Evolutionary conservation across 1,284 basidiomycete genomes (phyloP).

Genomic region (Caloboletus firmus): DNA sequence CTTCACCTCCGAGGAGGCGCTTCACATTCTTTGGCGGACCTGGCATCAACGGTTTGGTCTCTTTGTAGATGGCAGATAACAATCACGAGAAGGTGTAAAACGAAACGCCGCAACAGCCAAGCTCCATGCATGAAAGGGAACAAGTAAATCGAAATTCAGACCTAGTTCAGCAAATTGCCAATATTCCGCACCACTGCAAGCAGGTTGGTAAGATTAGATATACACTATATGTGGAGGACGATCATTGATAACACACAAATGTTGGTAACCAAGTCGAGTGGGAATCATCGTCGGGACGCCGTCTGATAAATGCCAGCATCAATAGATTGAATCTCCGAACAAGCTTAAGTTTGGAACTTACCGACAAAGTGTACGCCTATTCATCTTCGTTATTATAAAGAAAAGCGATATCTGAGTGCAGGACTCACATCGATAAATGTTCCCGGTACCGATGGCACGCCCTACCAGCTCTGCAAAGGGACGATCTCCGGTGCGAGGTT

Average conservation of each 20-base stretch:
- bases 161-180: slow-evolving; percentile 45
- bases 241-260: slow-evolving; percentile 38
- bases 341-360: slow-evolving; percentile 13
- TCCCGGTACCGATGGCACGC: slow-evolving; percentile 34
- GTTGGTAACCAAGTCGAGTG: slow-evolving; percentile 41
- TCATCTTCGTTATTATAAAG: slow-evolving; percentile 1
- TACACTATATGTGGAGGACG: background rate
- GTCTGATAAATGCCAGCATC: slow-evolving; percentile 29
- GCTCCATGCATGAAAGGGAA: background rate
- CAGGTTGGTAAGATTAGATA: background rate
- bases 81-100: background rate
- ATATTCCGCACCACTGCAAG: slow-evolving; percentile 42
- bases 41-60: slow-evolving; percentile 10
- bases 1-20: slow-evolving; percentile 41
- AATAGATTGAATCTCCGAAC: background rate
- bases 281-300: slow-evolving; percentile 47
- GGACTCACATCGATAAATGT: slow-evolving; percentile 41
- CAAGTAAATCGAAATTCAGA: slow-evolving; percentile 13
- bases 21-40: slow-evolving; percentile 37
- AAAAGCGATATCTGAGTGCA: background rate
- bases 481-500: slow-evolving; percentile 45
- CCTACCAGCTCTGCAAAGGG: slow-evolving; percentile 43
- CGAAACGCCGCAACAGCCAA: background rate
- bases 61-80: slow-evolving; percentile 8
- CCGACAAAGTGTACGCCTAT: slow-evolving; percentile 44